phyloP scores from a whole-genome alignment of 139 green algal genomes.

The Limnomonas spitsbergensis region DNA sequence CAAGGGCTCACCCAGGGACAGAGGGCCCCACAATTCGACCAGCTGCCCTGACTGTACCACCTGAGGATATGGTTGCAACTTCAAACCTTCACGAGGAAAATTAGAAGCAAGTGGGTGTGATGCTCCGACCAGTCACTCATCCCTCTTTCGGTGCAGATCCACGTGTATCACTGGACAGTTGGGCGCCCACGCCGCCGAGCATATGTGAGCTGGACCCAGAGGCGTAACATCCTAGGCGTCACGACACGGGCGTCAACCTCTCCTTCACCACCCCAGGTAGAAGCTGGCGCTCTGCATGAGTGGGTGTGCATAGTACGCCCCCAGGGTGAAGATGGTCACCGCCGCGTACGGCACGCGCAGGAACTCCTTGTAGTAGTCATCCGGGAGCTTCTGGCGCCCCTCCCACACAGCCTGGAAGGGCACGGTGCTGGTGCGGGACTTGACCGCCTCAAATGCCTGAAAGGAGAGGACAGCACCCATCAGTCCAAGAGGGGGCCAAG shows the following conservation, averaged over 20 bases:
- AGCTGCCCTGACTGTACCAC: no score
- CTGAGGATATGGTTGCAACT: neutral
- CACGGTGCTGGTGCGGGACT: conserved; percentile 76
- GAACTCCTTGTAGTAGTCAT: conserved; percentile 94
- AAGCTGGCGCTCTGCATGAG: conserved; percentile 83
- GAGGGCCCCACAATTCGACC: no score
- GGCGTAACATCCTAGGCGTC: neutral
- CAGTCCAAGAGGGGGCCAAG: no score
- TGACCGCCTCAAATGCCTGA: conserved; percentile 83
- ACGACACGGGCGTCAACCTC: neutral
- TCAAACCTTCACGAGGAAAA: neutral
- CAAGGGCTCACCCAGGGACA: no score
- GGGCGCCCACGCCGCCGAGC: no score
- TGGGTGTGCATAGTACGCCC: conserved; percentile 86
- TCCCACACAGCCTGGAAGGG: conserved; percentile 89
- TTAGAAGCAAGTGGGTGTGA: neutral
- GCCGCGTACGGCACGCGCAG: conserved; percentile 81
- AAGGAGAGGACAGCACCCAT: conserved; percentile 5
- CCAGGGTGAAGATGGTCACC: conserved; percentile 78
- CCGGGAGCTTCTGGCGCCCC: conserved; percentile 85
- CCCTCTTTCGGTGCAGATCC: neutral
- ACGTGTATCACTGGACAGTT: no score
- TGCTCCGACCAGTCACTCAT: neutral
- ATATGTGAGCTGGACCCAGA: neutral
- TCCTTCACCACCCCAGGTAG: conserved; percentile 79